Conservation (phyloP, 2,329 filamentous ascomycete species). For the Hirsutella thompsonii region DNA sequence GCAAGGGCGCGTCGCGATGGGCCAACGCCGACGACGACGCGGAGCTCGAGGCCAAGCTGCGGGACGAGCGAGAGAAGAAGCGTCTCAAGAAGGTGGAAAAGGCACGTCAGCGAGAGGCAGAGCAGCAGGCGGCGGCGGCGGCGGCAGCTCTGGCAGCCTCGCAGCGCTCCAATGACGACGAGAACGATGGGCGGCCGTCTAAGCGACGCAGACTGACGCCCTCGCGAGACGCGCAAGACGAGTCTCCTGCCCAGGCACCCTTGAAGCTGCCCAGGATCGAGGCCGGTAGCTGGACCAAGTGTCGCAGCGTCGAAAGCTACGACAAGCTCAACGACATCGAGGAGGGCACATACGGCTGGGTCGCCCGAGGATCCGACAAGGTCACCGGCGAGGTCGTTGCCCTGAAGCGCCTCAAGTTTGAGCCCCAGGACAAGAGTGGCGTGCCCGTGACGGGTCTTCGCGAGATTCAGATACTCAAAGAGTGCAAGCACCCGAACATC, state of each 20-base stretch:
- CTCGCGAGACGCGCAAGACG: slow-evolving; percentile 24
- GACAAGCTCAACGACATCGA: slow-evolving; percentile 94
- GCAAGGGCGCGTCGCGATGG: slow-evolving; percentile 67
- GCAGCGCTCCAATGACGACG: slow-evolving; percentile 8
- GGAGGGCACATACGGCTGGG: slow-evolving; percentile 92
- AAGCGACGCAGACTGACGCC: slow-evolving; percentile 51
- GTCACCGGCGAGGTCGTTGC: slow-evolving; percentile 72
- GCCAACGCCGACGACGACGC: slow-evolving; percentile 73
- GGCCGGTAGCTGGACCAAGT: slow-evolving; percentile 51
- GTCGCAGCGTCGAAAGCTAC: slow-evolving; percentile 73
- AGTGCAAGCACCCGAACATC: slow-evolving; percentile 70
- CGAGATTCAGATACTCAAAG: slow-evolving; percentile 83
- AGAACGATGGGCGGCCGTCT: slow-evolving; percentile 31
- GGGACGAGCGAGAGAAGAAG: slow-evolving; percentile 9
- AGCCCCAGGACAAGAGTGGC: slow-evolving; percentile 57
- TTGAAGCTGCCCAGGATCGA: slow-evolving; percentile 62
- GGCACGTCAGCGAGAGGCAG: slow-evolving; percentile 1
- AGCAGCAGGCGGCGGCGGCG: not conserved
- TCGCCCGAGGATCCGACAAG: slow-evolving; percentile 68
- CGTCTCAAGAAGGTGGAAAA: not conserved
- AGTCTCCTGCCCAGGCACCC: slow-evolving; percentile 8
- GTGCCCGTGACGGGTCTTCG: slow-evolving; percentile 85
- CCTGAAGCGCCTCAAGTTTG: slow-evolving; percentile 86
- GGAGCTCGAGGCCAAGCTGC: slow-evolving; percentile 57
- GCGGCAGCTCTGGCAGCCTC: not conserved